Conservation (phyloP, 169 alveolate genomes). For the Amoebophrya sp. region DNA sequence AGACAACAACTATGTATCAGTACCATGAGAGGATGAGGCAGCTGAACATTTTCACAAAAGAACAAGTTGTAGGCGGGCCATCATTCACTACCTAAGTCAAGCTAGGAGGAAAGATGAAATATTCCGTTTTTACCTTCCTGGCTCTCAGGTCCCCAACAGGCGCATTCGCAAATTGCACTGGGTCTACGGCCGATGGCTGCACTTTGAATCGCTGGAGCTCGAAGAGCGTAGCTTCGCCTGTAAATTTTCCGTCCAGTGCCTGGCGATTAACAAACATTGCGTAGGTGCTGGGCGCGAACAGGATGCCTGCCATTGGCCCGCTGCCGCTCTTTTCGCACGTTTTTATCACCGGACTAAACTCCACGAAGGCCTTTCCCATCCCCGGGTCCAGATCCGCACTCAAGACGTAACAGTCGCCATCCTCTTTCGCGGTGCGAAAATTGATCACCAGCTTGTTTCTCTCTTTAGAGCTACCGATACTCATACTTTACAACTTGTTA, state of each 20-base stretch:
- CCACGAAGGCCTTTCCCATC: not conserved
- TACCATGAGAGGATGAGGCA: no score
- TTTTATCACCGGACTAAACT: no score
- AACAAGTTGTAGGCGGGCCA: no score
- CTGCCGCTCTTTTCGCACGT: no score
- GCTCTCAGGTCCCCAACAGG: not conserved
- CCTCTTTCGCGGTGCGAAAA: not conserved
- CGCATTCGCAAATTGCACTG: not conserved
- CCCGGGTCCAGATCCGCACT: not conserved
- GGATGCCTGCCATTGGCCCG: no score
- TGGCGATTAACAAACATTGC: not conserved
- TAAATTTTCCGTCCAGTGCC: not conserved
- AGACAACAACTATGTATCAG: no score
- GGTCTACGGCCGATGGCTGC: not conserved
- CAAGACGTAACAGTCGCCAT: not conserved
- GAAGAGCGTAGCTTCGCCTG: not conserved
- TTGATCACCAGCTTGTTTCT: not conserved
- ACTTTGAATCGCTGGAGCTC: conserved; percentile 7
- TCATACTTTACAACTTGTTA: no score
- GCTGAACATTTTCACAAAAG: no score
- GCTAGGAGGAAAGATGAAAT: no score
- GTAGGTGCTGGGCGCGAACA: no score
- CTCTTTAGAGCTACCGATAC: not conserved
- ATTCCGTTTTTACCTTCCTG: not conserved
- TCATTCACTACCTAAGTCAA: no score